Conservation (phyloP, 164 flowering plant species). For the grape (Vitis vinifera) region ASM3070453v1 NC_081817.1:3482001-3482500, state of each 20-base stretch:
- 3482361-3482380: too few species aligned
- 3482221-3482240: not conserved
- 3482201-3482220: constrained; percentile 1
- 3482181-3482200: not conserved
- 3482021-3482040: too few species aligned
- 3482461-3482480: not conserved
- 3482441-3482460: not conserved
- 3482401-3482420: not conserved
- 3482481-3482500: not conserved
- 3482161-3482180: constrained; percentile 1
- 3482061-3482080: too few species aligned
- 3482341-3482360: too few species aligned
- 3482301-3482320: too few species aligned
- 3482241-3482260: not conserved
- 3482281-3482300: not conserved
- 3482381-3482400: too few species aligned
- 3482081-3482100: too few species aligned
- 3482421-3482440: not conserved
- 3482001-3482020: too few species aligned
- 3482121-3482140: not conserved
- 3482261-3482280: not conserved
- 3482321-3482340: not conserved
- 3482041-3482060: too few species aligned
- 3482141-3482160: not conserved
- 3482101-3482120: too few species aligned